Conservation (phyloP, 2,329 filamentous ascomycete species). For the Colletotrichum sp. region DNA sequence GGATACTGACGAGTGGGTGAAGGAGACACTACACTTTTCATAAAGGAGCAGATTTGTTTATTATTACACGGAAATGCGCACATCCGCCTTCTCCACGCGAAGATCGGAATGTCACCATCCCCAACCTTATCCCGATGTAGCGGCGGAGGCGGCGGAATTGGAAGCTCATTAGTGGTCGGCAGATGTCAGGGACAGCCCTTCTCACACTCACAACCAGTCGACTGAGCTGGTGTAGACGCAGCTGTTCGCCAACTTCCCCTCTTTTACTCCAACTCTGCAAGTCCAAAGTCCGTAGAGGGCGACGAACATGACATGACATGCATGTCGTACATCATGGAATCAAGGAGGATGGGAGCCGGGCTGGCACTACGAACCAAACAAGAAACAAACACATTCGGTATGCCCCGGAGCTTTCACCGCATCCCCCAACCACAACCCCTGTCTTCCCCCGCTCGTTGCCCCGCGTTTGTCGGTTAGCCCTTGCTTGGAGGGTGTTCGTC, state of each 20-base stretch:
- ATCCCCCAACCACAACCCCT: not conserved
- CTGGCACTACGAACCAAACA: not conserved
- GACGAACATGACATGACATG: not conserved
- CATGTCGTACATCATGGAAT: not conserved
- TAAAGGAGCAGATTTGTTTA: not conserved
- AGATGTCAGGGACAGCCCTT: not conserved
- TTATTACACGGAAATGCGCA: not conserved
- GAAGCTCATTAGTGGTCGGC: constrained; percentile 7
- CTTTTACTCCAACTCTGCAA: not conserved
- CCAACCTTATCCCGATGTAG: not conserved
- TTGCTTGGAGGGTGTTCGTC: not conserved
- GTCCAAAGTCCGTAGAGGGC: not conserved
- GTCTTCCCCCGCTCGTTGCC: not conserved
- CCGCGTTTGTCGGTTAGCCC: constrained; percentile 12
- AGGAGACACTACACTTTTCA: not conserved
- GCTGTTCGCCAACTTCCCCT: not conserved
- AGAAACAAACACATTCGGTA: not conserved
- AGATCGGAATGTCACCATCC: not conserved
- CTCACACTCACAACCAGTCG: not conserved
- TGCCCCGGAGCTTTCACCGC: not conserved
- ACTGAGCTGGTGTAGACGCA: not conserved
- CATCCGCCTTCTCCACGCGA: not conserved
- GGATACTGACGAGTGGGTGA: not conserved
- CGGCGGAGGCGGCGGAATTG: constrained; percentile 21
- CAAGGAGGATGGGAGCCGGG: not conserved